Percentiles rank a stretch among this genome's conserved stretches.
phyloP scores from a whole-genome alignment of 2,329 filamentous ascomycete species.

The Arthrobotrys musiformis region DNA sequence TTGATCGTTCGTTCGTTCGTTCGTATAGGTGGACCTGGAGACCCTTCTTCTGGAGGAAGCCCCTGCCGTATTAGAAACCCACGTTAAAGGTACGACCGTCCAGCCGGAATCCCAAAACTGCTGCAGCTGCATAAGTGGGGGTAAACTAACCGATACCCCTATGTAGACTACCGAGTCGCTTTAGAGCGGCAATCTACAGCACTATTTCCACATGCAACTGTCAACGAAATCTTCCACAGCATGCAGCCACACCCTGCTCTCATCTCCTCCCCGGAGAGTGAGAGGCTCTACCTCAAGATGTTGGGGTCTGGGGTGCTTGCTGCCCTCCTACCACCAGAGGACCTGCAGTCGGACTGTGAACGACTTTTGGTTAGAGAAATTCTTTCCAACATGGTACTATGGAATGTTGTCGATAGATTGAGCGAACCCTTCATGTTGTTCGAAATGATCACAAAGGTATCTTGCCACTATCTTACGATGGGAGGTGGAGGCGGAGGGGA shows the following conservation, averaged over 20 bases:
- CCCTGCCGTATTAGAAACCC: conserved; percentile 80
- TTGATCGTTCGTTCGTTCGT: neutral
- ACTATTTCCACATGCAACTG: conserved; percentile 55
- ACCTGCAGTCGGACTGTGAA: conserved; percentile 86
- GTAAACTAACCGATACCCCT: conserved; percentile 15
- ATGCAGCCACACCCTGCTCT: conserved; percentile 62
- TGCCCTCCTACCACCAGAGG: conserved; percentile 88
- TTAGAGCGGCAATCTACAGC: conserved; percentile 55
- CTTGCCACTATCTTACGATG: conserved; percentile 62
- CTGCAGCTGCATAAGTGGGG: conserved; percentile 11
- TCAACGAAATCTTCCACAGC: conserved; percentile 58
- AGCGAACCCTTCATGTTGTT: conserved; percentile 90
- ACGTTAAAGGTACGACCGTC: conserved; percentile 74
- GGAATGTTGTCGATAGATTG: conserved; percentile 81
- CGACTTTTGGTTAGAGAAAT: conserved; percentile 86
- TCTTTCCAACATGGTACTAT: conserved; percentile 87
- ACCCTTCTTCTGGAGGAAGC: conserved; percentile 86
- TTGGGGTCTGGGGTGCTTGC: conserved; percentile 84
- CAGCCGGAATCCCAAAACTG: conserved; percentile 14
- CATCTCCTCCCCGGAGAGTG: conserved; percentile 76
- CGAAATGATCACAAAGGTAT: conserved; percentile 80
- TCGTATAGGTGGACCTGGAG: conserved; percentile 72
- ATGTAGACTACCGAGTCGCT: conserved; percentile 57
- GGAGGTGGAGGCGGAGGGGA: neutral
- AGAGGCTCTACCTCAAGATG: conserved; percentile 84